Evolutionary conservation across 768 basidiomycete genomes (phyloP).

Genomic region (Auricularia cornea): DNA sequence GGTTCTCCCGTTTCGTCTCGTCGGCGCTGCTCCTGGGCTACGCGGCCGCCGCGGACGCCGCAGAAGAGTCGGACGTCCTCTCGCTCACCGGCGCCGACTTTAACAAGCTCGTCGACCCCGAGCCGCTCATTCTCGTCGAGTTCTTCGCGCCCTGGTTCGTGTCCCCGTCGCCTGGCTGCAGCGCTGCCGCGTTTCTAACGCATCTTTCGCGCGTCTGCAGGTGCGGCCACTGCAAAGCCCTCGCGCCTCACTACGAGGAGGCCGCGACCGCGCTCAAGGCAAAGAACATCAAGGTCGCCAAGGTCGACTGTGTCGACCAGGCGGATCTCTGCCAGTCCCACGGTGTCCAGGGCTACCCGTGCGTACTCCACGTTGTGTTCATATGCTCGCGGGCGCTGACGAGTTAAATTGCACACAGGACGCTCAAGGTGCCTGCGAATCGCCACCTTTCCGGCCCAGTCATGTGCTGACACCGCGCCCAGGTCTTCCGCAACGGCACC

Average conservation of each 20-base stretch:
- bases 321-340: slow-evolving; percentile 83
- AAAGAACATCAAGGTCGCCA: slow-evolving; percentile 82
- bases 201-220: too few species aligned
- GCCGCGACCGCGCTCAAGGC: slow-evolving; percentile 91
- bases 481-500: slow-evolving; percentile 84
- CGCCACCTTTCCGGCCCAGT: background rate
- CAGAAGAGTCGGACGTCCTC: slow-evolving; percentile 70
- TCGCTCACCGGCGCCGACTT: slow-evolving; percentile 65
- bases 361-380: slow-evolving; percentile 23
- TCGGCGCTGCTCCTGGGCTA: slow-evolving; percentile 47
- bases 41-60: slow-evolving; percentile 44
- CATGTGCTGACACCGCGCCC: slow-evolving; percentile 47
- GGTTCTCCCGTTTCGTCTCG: slow-evolving; percentile 43
- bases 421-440: slow-evolving; percentile 7
- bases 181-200: too few species aligned
- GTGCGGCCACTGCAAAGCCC: slow-evolving; percentile 95
- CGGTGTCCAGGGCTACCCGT: slow-evolving; percentile 94
- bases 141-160: slow-evolving; percentile 85
- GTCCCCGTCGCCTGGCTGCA: too few species aligned
- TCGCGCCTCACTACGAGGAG: slow-evolving; percentile 89
- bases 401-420: slow-evolving; percentile 1
- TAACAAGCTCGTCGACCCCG: slow-evolving; percentile 51
- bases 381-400: background rate
- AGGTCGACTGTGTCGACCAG: slow-evolving; percentile 95
- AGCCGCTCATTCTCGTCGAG: slow-evolving; percentile 80